Percentiles rank a stretch among this genome's conserved stretches.
Conservation (phyloP, 306 rosid genomes). For the Cucurbita moschata region DNA sequence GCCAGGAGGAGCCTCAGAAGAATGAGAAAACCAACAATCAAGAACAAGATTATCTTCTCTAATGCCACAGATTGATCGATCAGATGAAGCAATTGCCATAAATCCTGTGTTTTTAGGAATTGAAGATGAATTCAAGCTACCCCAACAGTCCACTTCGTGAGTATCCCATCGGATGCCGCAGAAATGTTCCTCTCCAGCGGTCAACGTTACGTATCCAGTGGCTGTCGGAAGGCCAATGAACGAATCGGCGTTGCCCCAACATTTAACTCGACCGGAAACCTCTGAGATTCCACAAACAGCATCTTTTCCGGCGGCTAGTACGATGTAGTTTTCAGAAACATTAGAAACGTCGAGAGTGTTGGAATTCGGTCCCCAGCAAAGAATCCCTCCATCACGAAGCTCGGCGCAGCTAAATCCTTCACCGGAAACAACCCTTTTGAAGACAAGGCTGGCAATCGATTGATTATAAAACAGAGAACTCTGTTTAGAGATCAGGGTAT, state of each 20-base stretch:
- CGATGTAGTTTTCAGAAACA: constrained; percentile 25
- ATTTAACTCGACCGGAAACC: constrained; percentile 30
- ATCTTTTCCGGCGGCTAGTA: constrained; percentile 41
- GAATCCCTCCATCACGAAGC: constrained; percentile 42
- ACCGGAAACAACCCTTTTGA: constrained; percentile 55
- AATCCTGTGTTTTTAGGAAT: constrained; percentile 56
- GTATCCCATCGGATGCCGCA: constrained; percentile 70
- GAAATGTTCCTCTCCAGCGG: constrained; percentile 53
- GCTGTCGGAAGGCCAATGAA: constrained; percentile 13
- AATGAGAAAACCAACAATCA: constrained; percentile 67
- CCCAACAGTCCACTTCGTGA: constrained; percentile 82
- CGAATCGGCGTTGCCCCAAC: constrained; percentile 58
- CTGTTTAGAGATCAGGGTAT: constrained; percentile 24
- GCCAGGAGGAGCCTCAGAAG: constrained; percentile 18
- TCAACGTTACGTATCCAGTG: constrained; percentile 24
- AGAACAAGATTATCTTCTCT: constrained; percentile 74
- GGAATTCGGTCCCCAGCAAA: constrained; percentile 82
- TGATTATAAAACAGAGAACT: constrained; percentile 32
- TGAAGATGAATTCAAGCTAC: constrained; percentile 44
- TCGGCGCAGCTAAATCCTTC: constrained; percentile 71
- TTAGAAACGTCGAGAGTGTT: constrained; percentile 24
- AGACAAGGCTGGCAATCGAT: constrained; percentile 18
- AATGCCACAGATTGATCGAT: constrained; percentile 62
- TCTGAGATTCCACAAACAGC: constrained; percentile 60
- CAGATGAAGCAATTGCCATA: constrained; percentile 73